Conservation (phyloP, 805 yeast species). For the Lipomyces yamadae region DNA sequence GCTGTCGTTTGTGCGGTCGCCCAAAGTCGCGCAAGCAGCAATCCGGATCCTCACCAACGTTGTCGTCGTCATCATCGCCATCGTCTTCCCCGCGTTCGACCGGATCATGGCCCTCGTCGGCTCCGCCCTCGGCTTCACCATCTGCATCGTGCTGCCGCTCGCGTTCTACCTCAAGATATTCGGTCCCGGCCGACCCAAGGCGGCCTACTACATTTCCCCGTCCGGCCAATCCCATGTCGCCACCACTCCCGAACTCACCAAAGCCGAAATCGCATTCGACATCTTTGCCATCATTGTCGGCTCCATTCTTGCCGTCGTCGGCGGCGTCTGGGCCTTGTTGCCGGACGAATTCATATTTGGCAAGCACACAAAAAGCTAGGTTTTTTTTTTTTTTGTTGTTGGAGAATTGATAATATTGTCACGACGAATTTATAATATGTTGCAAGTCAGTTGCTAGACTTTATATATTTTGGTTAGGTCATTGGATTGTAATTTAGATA, state of each 20-base stretch:
- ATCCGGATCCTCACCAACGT: slow-evolving; percentile 58
- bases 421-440: too few relatives aligned
- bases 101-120: slow-evolving; percentile 81
- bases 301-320: slow-evolving; percentile 25
- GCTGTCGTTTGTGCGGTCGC: background rate
- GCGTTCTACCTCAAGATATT: slow-evolving; percentile 69
- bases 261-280: slow-evolving; percentile 22
- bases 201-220: slow-evolving; percentile 18
- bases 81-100: slow-evolving; percentile 78
- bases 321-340: slow-evolving; percentile 32
- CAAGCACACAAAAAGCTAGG: too few relatives aligned
- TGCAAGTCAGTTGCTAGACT: background rate
- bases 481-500: background rate
- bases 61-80: slow-evolving; percentile 61
- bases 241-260: background rate
- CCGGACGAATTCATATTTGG: slow-evolving; percentile 29
- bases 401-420: too few relatives aligned
- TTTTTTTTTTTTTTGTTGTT: too few relatives aligned
- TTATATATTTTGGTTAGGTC: background rate
- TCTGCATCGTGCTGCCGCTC: slow-evolving; percentile 80
- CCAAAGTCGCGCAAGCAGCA: slow-evolving; percentile 26
- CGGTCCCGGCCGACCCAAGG: slow-evolving; percentile 29
- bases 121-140: slow-evolving; percentile 74
- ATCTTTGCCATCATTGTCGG: slow-evolving; percentile 23
- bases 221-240: slow-evolving; percentile 15